Conservation (phyloP, 495 filamentous ascomycete genomes). For the Tirmania nivea region DNA sequence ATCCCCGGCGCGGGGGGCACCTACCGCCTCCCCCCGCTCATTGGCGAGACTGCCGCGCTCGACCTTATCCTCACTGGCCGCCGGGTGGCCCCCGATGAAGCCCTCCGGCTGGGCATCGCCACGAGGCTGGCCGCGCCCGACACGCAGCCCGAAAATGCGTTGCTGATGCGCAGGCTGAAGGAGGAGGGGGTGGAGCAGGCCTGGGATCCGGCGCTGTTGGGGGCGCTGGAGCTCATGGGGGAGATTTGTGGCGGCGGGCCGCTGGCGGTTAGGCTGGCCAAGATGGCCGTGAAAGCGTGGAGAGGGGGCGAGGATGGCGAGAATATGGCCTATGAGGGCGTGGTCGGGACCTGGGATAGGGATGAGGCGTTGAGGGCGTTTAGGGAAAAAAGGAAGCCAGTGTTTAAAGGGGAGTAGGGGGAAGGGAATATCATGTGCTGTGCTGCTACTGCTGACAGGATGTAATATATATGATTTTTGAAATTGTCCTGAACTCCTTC, state of each 20-base stretch:
- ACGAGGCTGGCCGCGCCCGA: constrained; percentile 58
- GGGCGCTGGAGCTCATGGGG: constrained; percentile 52
- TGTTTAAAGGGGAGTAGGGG: constrained; percentile 39
- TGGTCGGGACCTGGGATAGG: constrained; percentile 64
- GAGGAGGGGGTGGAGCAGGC: constrained; percentile 69
- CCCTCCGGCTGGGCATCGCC: constrained; percentile 63
- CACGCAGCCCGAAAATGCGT: constrained; percentile 36
- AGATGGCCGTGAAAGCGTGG: constrained; percentile 42
- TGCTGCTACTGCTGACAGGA: no score
- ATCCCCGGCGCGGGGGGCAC: constrained; percentile 89
- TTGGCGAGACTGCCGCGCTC: constrained; percentile 52
- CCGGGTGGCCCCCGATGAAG: constrained; percentile 52
- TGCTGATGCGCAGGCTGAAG: constrained; percentile 65
- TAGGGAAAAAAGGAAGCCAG: constrained; percentile 71
- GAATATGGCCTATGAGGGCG: constrained; percentile 54
- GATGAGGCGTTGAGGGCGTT: constrained; percentile 74
- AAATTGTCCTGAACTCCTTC: no score
- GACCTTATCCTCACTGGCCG: constrained; percentile 76
- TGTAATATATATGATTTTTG: no score
- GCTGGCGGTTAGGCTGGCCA: constrained; percentile 47
- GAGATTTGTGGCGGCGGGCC: constrained; percentile 80
- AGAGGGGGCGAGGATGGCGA: constrained; percentile 42
- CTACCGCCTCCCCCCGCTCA: constrained; percentile 53
- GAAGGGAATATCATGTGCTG: no score
- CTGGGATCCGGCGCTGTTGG: constrained; percentile 41